Percentiles rank a stretch among this genome's conserved stretches.
phyloP scores from a whole-genome alignment of 1,284 basidiomycete species.

The Schizophyllum amplum region DNA sequence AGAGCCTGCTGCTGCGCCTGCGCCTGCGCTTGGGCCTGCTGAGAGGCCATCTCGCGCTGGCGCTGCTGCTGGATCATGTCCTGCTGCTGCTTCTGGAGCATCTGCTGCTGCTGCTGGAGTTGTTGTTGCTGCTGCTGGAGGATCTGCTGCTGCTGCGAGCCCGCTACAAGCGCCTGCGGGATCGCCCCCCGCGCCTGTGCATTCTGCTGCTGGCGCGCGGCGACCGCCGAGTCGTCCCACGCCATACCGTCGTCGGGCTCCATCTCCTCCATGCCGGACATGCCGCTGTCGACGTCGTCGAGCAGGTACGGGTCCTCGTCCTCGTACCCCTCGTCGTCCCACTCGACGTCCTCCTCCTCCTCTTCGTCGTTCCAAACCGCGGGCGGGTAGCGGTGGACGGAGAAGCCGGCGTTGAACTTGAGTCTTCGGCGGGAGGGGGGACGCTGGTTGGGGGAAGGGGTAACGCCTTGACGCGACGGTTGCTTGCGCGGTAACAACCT shows the following conservation, averaged over 20 bases:
- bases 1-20: constrained; percentile 20
- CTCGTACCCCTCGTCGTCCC: constrained; percentile 67
- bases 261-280: constrained; percentile 33
- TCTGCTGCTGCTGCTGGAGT: constrained; percentile 27
- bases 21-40: constrained; percentile 21
- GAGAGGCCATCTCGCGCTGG: constrained; percentile 18
- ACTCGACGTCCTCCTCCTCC: constrained; percentile 67
- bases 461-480: constrained; percentile 1
- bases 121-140: constrained; percentile 20
- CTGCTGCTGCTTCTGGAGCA: constrained; percentile 17
- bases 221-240: constrained; percentile 58
- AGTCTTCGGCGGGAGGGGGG: constrained; percentile 26
- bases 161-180: constrained; percentile 19
- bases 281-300: constrained; percentile 34
- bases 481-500: constrained; percentile 27
- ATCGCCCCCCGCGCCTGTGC: constrained; percentile 18
- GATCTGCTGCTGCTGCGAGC: constrained; percentile 23
- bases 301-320: constrained; percentile 59
- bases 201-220: constrained; percentile 24
- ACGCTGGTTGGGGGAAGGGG: background rate
- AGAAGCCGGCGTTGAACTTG: constrained; percentile 50
- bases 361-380: constrained; percentile 79
- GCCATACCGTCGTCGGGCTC: constrained; percentile 69
- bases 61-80: constrained; percentile 20
- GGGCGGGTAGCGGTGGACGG: constrained; percentile 66